A percentile compares a stretch with the other conserved stretches of the same genome.
These are phyloP conservation scores for Closterium sp. DNA, from an alignment of 139 green algal genomes.

Conservation along the genomic window DNA sequence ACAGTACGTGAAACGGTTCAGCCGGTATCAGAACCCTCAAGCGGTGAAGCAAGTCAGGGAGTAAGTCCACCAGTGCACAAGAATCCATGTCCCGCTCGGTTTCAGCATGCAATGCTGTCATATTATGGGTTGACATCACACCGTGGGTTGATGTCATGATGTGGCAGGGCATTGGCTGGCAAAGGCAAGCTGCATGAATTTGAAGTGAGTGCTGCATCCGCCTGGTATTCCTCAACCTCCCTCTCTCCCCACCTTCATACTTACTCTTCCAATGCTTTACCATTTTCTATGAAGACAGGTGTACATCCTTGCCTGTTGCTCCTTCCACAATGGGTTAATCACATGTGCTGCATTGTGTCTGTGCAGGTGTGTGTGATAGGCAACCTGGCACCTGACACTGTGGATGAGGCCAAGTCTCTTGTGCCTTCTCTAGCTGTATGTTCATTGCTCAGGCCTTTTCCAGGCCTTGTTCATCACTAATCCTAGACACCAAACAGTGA, in stretches of 20 bases:
- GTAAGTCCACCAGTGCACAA: constrained; percentile 4
- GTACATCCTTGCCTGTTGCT: not conserved
- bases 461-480: not conserved
- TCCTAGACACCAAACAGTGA: too few relatives aligned
- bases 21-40: constrained; percentile 28
- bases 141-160: not conserved
- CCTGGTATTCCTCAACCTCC: not conserved
- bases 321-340: too few relatives aligned
- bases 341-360: not conserved
- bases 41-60: constrained; percentile 39
- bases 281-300: not conserved
- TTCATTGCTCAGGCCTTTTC: not conserved
- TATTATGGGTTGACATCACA: too few relatives aligned
- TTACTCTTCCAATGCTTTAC: not conserved
- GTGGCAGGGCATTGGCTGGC: not conserved
- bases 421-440: constrained; percentile 35
- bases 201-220: not conserved
- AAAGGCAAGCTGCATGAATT: not conserved
- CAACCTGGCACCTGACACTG: constrained; percentile 34
- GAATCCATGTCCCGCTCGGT: not conserved
- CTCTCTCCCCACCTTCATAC: not conserved
- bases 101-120: too few relatives aligned
- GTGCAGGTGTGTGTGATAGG: constrained; percentile 42
- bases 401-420: constrained; percentile 44
- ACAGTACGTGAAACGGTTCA: constrained; percentile 41